These are phyloP conservation scores for Sporothrix euskadiensis DNA, from an alignment of 2,329 filamentous ascomycete species.

Conservation along the genomic window DNA sequence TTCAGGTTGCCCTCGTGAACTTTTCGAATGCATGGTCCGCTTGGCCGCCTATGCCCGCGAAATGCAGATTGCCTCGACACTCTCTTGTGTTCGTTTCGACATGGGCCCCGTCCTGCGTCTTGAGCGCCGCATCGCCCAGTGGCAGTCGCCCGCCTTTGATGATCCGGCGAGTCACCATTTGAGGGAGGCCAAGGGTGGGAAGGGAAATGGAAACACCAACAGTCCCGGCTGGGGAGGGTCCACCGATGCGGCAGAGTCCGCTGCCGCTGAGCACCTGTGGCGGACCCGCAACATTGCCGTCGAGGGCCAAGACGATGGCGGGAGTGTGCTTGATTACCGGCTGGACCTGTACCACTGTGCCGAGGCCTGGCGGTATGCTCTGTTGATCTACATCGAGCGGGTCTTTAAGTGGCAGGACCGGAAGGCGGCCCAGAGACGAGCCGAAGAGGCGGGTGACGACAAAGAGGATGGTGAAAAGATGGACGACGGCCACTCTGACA, in stretches of 20 bases:
- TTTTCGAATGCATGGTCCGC: slow-evolving; percentile 37
- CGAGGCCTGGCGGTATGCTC: slow-evolving; percentile 40
- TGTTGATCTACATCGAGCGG: slow-evolving; percentile 40
- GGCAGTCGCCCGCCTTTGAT: slow-evolving; percentile 28
- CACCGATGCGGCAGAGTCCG: background rate
- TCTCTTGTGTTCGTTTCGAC: slow-evolving; percentile 40
- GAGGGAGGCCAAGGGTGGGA: background rate
- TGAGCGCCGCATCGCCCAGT: slow-evolving; percentile 33
- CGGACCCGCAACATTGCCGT: slow-evolving; percentile 20
- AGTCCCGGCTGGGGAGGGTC: background rate
- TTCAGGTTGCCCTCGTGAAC: slow-evolving; percentile 39
- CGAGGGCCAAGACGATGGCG: slow-evolving; percentile 15
- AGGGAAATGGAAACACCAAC: background rate
- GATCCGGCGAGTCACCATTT: slow-evolving; percentile 15
- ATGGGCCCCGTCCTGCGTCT: slow-evolving; percentile 33
- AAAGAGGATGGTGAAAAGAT: background rate
- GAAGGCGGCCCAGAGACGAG: background rate
- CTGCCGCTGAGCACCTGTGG: slow-evolving; percentile 14
- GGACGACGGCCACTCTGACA: background rate
- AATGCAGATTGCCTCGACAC: slow-evolving; percentile 36
- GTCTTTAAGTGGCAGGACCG: slow-evolving; percentile 37
- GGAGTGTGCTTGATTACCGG: slow-evolving; percentile 15
- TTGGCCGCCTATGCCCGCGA: slow-evolving; percentile 39
- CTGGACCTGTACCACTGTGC: slow-evolving; percentile 40
- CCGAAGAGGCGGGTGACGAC: background rate